phyloP scores from a whole-genome alignment of 2,329 filamentous ascomycete genomes.

The Hysterium pulicare region DNA sequence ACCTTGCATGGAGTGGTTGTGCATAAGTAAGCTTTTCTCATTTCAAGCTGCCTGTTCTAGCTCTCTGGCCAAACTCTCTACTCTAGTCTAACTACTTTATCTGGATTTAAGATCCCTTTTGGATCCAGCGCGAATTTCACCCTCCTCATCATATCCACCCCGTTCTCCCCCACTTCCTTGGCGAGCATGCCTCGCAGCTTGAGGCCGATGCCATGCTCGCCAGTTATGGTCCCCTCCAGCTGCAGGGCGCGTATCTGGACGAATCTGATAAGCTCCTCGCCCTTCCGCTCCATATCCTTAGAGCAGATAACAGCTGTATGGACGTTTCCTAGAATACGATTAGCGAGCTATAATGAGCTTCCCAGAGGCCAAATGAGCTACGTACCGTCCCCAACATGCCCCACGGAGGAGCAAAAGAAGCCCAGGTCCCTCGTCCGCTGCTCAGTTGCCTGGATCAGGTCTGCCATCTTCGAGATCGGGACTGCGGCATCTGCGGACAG shows the following conservation, averaged over 20 bases:
- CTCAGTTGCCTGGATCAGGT: slow-evolving; percentile 72
- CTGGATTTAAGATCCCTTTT: slow-evolving; percentile 60
- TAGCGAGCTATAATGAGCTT: background rate
- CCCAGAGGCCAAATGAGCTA: background rate
- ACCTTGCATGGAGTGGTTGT: no score
- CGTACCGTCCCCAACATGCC: slow-evolving; percentile 66
- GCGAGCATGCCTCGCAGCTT: slow-evolving; percentile 78
- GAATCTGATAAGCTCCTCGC: slow-evolving; percentile 42
- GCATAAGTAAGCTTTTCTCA: no score
- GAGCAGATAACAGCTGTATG: slow-evolving; percentile 32
- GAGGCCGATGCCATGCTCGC: slow-evolving; percentile 78
- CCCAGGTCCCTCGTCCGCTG: slow-evolving; percentile 49
- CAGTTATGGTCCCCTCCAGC: slow-evolving; percentile 79
- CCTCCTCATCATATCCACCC: slow-evolving; percentile 77
- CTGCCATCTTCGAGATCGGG: slow-evolving; percentile 65
- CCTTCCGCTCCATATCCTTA: slow-evolving; percentile 18
- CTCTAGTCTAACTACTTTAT: slow-evolving; percentile 58
- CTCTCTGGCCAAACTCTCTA: no score
- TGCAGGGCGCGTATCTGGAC: slow-evolving; percentile 75
- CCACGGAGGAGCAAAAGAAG: slow-evolving; percentile 53
- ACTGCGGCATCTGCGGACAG: slow-evolving; percentile 79
- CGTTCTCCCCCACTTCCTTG: slow-evolving; percentile 69
- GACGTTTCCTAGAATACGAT: slow-evolving; percentile 25
- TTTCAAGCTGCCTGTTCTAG: no score
- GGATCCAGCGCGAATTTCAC: slow-evolving; percentile 77